These are phyloP conservation scores for Ramularia endophylla DNA, from an alignment of 2,329 filamentous ascomycete genomes.

Conservation along the genomic window DNA sequence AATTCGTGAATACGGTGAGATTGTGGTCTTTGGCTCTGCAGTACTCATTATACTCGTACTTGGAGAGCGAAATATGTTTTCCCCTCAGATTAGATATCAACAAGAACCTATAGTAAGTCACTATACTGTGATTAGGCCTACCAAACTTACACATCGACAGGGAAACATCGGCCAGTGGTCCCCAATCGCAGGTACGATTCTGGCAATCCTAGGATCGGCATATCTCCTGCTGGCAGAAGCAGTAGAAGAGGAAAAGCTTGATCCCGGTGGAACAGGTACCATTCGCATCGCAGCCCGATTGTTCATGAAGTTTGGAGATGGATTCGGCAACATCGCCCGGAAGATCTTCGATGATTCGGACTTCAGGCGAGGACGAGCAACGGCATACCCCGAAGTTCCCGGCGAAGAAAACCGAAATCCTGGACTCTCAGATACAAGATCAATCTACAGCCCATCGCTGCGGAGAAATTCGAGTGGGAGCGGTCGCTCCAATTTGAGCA, in stretches of 20 bases:
- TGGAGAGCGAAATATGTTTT: constrained; percentile 61
- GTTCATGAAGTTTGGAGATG: constrained; percentile 40
- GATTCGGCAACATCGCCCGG: constrained; percentile 44
- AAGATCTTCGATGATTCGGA: constrained; percentile 46
- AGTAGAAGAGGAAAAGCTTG: constrained; percentile 16
- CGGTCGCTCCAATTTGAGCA: constrained; percentile 1
- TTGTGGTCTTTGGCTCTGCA: constrained; percentile 54
- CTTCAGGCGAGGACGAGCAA: constrained; percentile 43
- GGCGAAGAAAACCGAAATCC: constrained; percentile 47
- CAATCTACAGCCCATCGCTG: constrained; percentile 8
- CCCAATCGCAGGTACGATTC: constrained; percentile 52
- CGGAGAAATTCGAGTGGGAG: constrained; percentile 7
- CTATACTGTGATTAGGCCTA: background rate
- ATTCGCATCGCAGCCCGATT: constrained; percentile 37
- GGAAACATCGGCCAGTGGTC: constrained; percentile 48
- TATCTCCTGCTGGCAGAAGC: constrained; percentile 46
- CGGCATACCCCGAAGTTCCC: constrained; percentile 52
- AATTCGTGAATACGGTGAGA: constrained; percentile 40
- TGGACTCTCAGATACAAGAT: constrained; percentile 12
- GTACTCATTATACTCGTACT: constrained; percentile 55
- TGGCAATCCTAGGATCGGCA: constrained; percentile 55
- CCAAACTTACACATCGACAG: constrained; percentile 15
- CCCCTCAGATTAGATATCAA: constrained; percentile 49
- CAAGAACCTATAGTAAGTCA: constrained; percentile 55
- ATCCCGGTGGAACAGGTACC: constrained; percentile 4